A percentile compares a stretch with the other conserved stretches of the same genome.
Evolutionary conservation across 192 early-diverging fungal species (phyloP).

Genomic region (Coemansia sp.): DNA sequence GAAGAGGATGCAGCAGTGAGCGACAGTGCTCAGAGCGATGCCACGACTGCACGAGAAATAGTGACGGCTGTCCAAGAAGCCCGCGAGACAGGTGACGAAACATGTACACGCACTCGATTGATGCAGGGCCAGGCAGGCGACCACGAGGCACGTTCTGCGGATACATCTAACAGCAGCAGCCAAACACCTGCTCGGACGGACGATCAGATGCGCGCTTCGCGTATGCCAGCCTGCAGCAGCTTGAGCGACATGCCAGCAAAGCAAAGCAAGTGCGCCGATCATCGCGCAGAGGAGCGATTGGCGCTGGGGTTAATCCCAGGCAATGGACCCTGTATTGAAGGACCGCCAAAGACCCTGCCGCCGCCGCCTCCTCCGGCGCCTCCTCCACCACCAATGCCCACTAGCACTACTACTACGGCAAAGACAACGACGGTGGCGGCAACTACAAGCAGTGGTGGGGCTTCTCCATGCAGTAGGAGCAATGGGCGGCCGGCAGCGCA

Average conservation of each 20-base stretch:
- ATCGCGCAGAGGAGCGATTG: background rate
- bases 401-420: background rate
- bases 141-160: background rate
- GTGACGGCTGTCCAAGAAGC: background rate
- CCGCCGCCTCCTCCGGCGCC: slow-evolving; percentile 1
- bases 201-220: slow-evolving; percentile 1
- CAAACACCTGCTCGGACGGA: background rate
- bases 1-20: background rate
- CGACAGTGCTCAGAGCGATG: slow-evolving; percentile 2
- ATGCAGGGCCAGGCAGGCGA: slow-evolving; percentile 4
- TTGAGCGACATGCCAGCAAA: background rate
- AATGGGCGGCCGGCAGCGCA: slow-evolving; percentile 1
- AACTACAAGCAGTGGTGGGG: background rate
- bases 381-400: slow-evolving; percentile 1
- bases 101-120: background rate
- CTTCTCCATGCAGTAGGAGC: background rate
- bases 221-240: slow-evolving; percentile 5
- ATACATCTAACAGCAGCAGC: background rate
- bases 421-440: background rate
- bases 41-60: background rate
- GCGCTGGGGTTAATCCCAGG: background rate
- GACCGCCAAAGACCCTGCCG: slow-evolving; percentile 3
- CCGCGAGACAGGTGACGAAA: background rate
- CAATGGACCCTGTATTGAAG: background rate
- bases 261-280: slow-evolving; percentile 1